These are phyloP conservation scores for Cadophora sp. DNA, from an alignment of 2,329 filamentous ascomycete species.

Conservation along the genomic window DNA sequence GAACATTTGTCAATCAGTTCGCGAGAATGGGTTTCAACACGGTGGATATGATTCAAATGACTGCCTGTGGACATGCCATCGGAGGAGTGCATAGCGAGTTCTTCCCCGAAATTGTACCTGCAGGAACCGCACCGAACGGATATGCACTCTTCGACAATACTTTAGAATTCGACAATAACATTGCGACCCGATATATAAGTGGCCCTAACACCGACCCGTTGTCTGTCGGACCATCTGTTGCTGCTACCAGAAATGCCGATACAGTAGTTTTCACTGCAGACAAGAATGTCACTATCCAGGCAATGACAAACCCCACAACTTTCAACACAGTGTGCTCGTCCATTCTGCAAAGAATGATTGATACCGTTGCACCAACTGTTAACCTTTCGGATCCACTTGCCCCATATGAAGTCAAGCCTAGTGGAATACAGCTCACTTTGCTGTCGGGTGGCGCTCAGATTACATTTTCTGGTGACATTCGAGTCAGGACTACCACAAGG, in stretches of 20 bases:
- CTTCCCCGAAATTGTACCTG: slow-evolving; percentile 59
- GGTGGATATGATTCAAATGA: slow-evolving; percentile 65
- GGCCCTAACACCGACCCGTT: slow-evolving; percentile 61
- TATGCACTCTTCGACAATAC: slow-evolving; percentile 56
- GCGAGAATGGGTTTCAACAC: slow-evolving; percentile 61
- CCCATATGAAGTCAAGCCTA: slow-evolving; percentile 66
- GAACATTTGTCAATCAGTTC: slow-evolving; percentile 61
- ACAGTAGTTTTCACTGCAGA: slow-evolving; percentile 62
- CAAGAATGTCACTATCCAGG: slow-evolving; percentile 59
- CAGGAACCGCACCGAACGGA: slow-evolving; percentile 49
- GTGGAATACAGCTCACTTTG: slow-evolving; percentile 61
- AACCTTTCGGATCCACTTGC: slow-evolving; percentile 57
- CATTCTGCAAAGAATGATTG: slow-evolving; percentile 66
- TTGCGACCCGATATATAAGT: slow-evolving; percentile 62
- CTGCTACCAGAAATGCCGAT: slow-evolving; percentile 54
- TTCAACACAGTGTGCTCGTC: slow-evolving; percentile 57
- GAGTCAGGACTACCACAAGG: slow-evolving; percentile 58
- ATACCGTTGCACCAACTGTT: slow-evolving; percentile 60
- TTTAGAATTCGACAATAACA: slow-evolving; percentile 61
- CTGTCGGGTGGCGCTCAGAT: slow-evolving; percentile 55
- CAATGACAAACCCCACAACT: slow-evolving; percentile 51
- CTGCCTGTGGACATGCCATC: slow-evolving; percentile 66
- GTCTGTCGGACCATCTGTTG: slow-evolving; percentile 57
- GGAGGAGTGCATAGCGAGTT: slow-evolving; percentile 63
- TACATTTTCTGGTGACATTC: slow-evolving; percentile 60